These are phyloP conservation scores for Hibiscus trionum DNA, from an alignment of 345 rosid species.

Conservation along the genomic window DNA sequence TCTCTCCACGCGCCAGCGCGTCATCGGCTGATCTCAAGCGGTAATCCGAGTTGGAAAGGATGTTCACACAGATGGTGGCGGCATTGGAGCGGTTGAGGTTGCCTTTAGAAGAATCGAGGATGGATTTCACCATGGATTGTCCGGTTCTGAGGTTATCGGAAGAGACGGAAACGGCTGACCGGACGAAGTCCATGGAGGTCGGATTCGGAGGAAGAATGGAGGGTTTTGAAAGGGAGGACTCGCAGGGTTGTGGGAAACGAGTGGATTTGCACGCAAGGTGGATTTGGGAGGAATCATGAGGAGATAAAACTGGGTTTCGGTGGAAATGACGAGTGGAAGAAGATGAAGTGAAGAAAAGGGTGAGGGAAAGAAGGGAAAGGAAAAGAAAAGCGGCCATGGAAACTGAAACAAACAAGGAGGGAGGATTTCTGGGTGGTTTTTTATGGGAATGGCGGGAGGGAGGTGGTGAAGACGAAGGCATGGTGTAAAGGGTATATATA, in stretches of 20 bases:
- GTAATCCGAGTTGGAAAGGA: constrained; percentile 43
- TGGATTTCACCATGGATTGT: constrained; percentile 41
- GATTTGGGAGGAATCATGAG: neutral
- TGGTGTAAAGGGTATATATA: neutral
- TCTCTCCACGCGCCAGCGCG: constrained; percentile 35
- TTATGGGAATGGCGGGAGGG: neutral
- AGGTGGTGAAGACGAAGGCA: neutral
- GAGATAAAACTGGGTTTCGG: neutral
- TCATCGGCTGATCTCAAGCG: constrained; percentile 35
- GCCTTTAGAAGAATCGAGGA: constrained; percentile 46
- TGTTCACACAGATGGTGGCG: constrained; percentile 50
- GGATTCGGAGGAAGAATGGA: constrained; percentile 31
- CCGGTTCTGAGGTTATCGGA: constrained; percentile 43
- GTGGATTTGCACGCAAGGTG: neutral
- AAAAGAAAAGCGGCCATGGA: neutral
- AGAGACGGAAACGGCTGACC: constrained; percentile 55
- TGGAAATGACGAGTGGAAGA: neutral
- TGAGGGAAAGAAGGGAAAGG: neutral
- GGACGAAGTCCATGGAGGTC: constrained; percentile 46
- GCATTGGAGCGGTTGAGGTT: constrained; percentile 56
- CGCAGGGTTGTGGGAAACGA: neutral
- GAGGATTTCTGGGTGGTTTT: neutral
- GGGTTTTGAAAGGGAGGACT: constrained; percentile 22
- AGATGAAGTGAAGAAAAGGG: neutral
- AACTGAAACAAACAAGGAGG: neutral